Conservation (phyloP, 139 green algal species). For the Ulvella scutata region DNA sequence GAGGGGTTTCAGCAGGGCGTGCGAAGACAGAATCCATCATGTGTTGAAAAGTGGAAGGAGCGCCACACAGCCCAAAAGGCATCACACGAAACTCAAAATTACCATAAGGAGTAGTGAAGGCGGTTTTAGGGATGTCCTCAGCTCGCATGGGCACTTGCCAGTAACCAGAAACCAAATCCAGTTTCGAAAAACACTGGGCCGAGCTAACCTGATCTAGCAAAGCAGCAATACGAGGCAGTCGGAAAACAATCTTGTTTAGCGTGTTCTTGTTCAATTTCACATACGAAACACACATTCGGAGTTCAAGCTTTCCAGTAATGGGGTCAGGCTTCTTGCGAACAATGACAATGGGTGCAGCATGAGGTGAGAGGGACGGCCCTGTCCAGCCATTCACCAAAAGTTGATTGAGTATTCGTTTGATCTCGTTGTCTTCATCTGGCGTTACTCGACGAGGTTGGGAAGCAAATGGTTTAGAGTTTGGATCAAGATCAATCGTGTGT, state of each 20-base stretch:
- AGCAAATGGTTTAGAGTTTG: not conserved
- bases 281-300: not conserved
- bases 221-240: not conserved
- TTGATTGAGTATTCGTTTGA: not conserved
- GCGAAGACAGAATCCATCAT: constrained; percentile 35
- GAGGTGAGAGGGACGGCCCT: not conserved
- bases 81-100: constrained; percentile 27
- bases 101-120: constrained; percentile 25
- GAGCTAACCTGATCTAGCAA: not conserved
- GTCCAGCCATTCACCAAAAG: not conserved
- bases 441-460: not conserved
- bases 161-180: constrained; percentile 21
- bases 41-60: constrained; percentile 33
- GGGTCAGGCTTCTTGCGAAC: not conserved
- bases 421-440: not conserved
- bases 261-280: not conserved
- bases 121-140: constrained; percentile 28
- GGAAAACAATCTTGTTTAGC: not conserved
- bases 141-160: constrained; percentile 20
- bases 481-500: not conserved
- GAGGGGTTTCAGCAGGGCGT: constrained; percentile 13
- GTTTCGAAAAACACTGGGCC: not conserved
- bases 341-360: not conserved
- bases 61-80: constrained; percentile 30
- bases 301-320: not conserved